A percentile compares a stretch with the other conserved stretches of the same genome.
These are phyloP conservation scores for Aspergillus glaucus DNA, from an alignment of 2,329 filamentous ascomycete genomes.

Conservation along the genomic window DNA sequence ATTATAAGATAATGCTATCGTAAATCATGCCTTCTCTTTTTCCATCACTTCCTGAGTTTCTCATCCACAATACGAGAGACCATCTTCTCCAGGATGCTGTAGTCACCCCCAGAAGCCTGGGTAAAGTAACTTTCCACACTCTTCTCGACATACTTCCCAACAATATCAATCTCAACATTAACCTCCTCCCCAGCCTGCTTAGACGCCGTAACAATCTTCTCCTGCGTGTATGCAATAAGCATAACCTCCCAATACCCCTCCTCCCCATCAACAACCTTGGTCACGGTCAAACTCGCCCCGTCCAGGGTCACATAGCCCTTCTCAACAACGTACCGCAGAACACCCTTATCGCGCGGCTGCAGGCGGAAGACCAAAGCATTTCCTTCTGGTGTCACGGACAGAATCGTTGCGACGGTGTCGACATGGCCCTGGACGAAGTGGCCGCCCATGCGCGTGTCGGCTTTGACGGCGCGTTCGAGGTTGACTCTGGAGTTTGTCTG, in stretches of 20 bases:
- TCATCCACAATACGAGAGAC: conserved; percentile 69
- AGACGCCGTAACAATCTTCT: conserved; percentile 73
- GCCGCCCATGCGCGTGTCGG: conserved; percentile 90
- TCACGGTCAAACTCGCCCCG: conserved; percentile 89
- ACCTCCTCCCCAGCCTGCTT: conserved; percentile 77
- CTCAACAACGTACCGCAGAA: conserved; percentile 85
- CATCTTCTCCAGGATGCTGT: conserved; percentile 62
- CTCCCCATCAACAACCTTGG: conserved; percentile 69
- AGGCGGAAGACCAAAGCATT: conserved; percentile 87
- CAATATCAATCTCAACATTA: conserved; percentile 90
- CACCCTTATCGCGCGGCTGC: conserved; percentile 59
- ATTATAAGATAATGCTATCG: background rate
- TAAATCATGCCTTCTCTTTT: conserved; percentile 3
- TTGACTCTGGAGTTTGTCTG: conserved; percentile 66
- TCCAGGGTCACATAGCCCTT: conserved; percentile 95
- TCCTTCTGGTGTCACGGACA: conserved; percentile 69
- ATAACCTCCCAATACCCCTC: conserved; percentile 92
- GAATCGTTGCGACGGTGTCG: conserved; percentile 75
- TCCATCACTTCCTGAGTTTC: conserved; percentile 45
- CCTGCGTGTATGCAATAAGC: conserved; percentile 95
- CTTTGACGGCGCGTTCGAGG: conserved; percentile 86
- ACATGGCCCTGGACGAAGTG: conserved; percentile 98
- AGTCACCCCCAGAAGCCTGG: conserved; percentile 31
- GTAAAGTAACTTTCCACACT: conserved; percentile 73
- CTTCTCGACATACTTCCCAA: conserved; percentile 63